These are phyloP conservation scores for Exophiala sp. DNA, from an alignment of 2,329 filamentous ascomycete species.

Conservation along the genomic window DNA sequence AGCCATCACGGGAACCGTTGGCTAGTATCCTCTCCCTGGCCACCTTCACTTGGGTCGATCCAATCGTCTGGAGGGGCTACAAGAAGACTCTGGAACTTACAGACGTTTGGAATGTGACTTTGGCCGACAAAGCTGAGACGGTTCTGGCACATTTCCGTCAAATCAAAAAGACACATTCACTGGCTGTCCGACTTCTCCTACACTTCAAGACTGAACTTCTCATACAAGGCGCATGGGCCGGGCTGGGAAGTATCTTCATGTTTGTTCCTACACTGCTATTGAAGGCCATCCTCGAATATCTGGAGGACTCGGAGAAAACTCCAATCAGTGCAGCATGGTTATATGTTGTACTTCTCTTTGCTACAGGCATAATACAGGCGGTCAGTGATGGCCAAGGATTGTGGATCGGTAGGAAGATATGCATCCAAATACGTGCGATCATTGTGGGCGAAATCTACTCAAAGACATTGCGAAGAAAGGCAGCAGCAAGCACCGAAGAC, in stretches of 20 bases:
- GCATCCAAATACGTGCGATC: conserved; percentile 87
- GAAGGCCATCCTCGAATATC: conserved; percentile 86
- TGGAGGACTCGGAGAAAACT: conserved; percentile 73
- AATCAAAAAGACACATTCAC: conserved; percentile 72
- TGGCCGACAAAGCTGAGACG: conserved; percentile 79
- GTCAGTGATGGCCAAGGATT: conserved; percentile 80
- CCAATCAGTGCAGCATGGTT: conserved; percentile 91
- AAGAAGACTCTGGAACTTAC: conserved; percentile 75
- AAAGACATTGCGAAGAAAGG: conserved; percentile 88
- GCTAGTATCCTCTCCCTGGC: conserved; percentile 84
- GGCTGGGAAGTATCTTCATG: conserved; percentile 74
- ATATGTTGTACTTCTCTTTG: conserved; percentile 84
- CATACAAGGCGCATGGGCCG: conserved; percentile 75
- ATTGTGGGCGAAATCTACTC: conserved; percentile 97
- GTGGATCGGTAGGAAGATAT: conserved; percentile 92
- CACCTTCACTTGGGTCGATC: conserved; percentile 87
- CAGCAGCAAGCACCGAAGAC: conserved; percentile 72
- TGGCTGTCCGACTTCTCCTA: conserved; percentile 76
- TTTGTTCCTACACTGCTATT: conserved; percentile 90
- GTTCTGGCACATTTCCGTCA: conserved; percentile 82
- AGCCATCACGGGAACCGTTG: conserved; percentile 80
- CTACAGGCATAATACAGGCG: conserved; percentile 77
- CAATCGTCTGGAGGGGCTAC: conserved; percentile 85
- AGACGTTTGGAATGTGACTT: conserved; percentile 87
- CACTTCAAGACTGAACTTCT: conserved; percentile 78